Percentiles rank a stretch among this genome's conserved stretches.
Evolutionary conservation across 2,329 filamentous ascomycete species (phyloP).

Genomic region (Colletotrichum tamarilloi): DNA sequence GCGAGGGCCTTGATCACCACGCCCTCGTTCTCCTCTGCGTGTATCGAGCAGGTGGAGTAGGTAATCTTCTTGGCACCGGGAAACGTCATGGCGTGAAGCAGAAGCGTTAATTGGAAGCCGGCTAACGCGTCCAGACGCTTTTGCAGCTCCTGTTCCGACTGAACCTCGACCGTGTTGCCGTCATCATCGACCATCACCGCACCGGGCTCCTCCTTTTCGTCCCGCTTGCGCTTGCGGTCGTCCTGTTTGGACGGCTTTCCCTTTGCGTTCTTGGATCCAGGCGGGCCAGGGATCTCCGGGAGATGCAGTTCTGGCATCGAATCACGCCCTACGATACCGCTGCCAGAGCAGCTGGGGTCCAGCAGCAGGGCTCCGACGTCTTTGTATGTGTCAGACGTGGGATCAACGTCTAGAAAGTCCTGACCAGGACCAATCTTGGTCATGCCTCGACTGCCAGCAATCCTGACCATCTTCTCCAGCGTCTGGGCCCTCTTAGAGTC

Average conservation of each 20-base stretch:
- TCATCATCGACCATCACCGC: slow-evolving; percentile 65
- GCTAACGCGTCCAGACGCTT: slow-evolving; percentile 79
- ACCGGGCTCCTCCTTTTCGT: slow-evolving; percentile 41
- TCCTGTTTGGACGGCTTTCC: slow-evolving; percentile 27
- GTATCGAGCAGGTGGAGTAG: slow-evolving; percentile 94
- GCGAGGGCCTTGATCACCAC: slow-evolving; percentile 80
- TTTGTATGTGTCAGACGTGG: slow-evolving; percentile 67
- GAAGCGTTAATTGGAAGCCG: slow-evolving; percentile 82
- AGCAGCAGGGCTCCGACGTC: slow-evolving; percentile 86
- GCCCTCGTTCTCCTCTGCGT: slow-evolving; percentile 87
- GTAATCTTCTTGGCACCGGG: slow-evolving; percentile 80
- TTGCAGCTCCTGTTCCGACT: slow-evolving; percentile 66
- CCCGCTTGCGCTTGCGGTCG: slow-evolving; percentile 59
- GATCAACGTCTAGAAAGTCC: slow-evolving; percentile 85
- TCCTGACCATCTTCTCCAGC: slow-evolving; percentile 84
- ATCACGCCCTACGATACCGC: slow-evolving; percentile 91
- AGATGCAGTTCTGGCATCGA: slow-evolving; percentile 78
- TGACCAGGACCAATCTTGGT: slow-evolving; percentile 78
- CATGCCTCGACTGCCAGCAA: slow-evolving; percentile 75
- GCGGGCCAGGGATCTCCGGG: slow-evolving; percentile 47
- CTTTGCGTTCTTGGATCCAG: slow-evolving; percentile 34
- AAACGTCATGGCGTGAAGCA: slow-evolving; percentile 88
- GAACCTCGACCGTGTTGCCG: slow-evolving; percentile 61
- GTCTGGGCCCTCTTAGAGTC: slow-evolving; percentile 78
- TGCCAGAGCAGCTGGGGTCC: slow-evolving; percentile 95